phyloP scores from a whole-genome alignment of 352 stramenopile species.

The Pythium rhizo-oryzae region DNA sequence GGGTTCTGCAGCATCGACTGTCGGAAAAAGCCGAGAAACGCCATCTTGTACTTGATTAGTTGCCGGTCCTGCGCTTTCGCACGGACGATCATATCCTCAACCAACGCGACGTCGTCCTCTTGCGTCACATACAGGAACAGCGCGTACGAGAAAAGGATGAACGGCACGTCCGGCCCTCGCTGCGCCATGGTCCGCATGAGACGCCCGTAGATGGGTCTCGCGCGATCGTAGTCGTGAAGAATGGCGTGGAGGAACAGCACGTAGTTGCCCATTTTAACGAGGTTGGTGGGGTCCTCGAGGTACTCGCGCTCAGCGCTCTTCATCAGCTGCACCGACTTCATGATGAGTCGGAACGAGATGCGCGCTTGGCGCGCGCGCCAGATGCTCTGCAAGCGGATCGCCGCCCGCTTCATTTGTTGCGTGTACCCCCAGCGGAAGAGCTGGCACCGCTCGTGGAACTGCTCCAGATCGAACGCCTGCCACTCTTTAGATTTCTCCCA shows the following conservation, averaged over 20 bases:
- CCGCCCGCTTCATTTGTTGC: conserved; percentile 49
- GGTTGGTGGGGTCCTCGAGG: conserved; percentile 69
- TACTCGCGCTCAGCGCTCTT: conserved; percentile 72
- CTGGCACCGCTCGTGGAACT: conserved; percentile 54
- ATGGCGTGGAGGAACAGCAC: conserved; percentile 80
- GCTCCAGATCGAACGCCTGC: conserved; percentile 42
- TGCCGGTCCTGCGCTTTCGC: conserved; percentile 58
- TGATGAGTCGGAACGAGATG: conserved; percentile 57
- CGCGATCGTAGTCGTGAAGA: conserved; percentile 77
- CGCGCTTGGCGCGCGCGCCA: conserved; percentile 61
- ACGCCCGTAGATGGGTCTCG: conserved; percentile 62
- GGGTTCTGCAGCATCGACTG: conserved; percentile 74
- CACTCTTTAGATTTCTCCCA: conserved; percentile 74
- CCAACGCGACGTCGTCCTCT: conserved; percentile 64
- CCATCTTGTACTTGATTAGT: conserved; percentile 73
- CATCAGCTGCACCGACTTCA: conserved; percentile 72
- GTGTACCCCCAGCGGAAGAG: conserved; percentile 73
- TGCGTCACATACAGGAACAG: conserved; percentile 75
- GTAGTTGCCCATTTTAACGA: conserved; percentile 85
- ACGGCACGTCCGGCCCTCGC: conserved; percentile 72
- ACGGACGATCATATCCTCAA: conserved; percentile 70
- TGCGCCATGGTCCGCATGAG: conserved; percentile 79
- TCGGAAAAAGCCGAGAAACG: conserved; percentile 78
- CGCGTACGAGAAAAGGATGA: conserved; percentile 80
- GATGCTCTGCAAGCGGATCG: conserved; percentile 49